Percentiles rank a stretch among this genome's conserved stretches.
Evolutionary conservation across 164 flowering plant genomes (phyloP).

Genomic region (Dillenia turbinata): DNA sequence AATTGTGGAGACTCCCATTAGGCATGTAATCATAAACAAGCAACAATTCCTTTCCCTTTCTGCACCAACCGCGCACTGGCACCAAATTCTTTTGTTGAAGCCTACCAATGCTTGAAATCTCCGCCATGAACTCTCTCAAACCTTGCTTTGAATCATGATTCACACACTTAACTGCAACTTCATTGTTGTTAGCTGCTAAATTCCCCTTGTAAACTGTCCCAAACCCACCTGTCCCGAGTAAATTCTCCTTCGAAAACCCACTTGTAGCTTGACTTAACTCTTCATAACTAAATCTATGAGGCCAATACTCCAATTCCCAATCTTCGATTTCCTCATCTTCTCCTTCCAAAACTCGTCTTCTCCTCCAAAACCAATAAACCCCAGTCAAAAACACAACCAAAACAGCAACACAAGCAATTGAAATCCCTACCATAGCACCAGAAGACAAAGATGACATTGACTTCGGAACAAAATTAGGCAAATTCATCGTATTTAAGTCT

Average conservation of each 20-base stretch:
- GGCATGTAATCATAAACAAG: too few relatives aligned
- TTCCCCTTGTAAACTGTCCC: too few relatives aligned
- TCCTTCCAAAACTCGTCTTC: conserved; percentile 15
- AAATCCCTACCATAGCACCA: conserved; percentile 54
- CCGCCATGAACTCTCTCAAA: conserved; percentile 54
- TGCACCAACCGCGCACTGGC: conserved; percentile 39
- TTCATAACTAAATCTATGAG: conserved; percentile 54
- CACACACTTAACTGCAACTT: conserved; percentile 55
- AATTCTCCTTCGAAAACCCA: conserved; percentile 40
- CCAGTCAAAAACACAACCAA: conserved; percentile 13
- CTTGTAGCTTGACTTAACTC: conserved; percentile 47
- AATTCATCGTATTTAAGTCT: conserved; percentile 45
- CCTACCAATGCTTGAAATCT: conserved; percentile 45
- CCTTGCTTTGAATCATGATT: conserved; percentile 60
- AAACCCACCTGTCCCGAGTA: conserved; percentile 19
- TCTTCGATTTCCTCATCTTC: conserved; percentile 42
- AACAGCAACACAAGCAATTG: conserved; percentile 27
- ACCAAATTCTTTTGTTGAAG: conserved; percentile 53
- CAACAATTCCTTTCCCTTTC: too few relatives aligned
- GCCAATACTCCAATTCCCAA: conserved; percentile 70
- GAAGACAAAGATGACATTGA: conserved; percentile 25
- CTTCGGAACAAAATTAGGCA: conserved; percentile 40
- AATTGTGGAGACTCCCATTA: too few relatives aligned
- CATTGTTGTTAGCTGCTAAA: conserved; percentile 5
- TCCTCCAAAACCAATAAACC: conserved; percentile 35